Percentiles rank a stretch among this genome's conserved stretches.
Evolutionary conservation across 352 stramenopile genomes (phyloP).

Genomic region (Saprolegnia diclina): DNA sequence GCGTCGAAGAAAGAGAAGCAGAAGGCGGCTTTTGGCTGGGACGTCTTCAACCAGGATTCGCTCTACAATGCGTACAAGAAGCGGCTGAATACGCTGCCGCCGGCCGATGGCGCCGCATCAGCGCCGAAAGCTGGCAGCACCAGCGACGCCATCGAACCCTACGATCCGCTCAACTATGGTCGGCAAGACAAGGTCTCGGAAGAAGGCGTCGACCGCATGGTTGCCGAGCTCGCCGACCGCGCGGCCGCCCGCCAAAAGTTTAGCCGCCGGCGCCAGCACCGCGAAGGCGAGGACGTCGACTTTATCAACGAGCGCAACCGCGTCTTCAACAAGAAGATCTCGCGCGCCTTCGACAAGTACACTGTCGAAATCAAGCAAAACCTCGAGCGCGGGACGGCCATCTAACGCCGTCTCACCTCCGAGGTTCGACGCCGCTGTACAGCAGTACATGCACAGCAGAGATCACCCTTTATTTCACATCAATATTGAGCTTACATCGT

Average conservation of each 20-base stretch:
- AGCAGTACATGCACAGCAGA: too few species aligned
- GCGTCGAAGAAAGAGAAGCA: slow-evolving; percentile 67
- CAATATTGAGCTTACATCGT: background rate
- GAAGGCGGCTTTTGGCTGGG: slow-evolving; percentile 76
- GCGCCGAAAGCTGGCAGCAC: slow-evolving; percentile 13
- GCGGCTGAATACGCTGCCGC: slow-evolving; percentile 49
- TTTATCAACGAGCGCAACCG: slow-evolving; percentile 99
- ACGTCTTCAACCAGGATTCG: slow-evolving; percentile 81
- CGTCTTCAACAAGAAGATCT: slow-evolving; percentile 97
- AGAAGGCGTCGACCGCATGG: slow-evolving; percentile 67
- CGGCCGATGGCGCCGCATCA: slow-evolving; percentile 3
- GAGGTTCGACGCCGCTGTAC: too few species aligned
- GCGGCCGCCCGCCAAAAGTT: slow-evolving; percentile 74
- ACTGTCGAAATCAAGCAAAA: slow-evolving; percentile 98
- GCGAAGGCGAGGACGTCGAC: slow-evolving; percentile 90
- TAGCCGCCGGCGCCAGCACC: slow-evolving; percentile 61
- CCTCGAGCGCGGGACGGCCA: slow-evolving; percentile 94
- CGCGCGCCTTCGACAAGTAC: slow-evolving; percentile 95
- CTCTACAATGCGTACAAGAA: slow-evolving; percentile 85
- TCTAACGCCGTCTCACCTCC: slow-evolving; percentile 52
- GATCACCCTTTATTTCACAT: background rate
- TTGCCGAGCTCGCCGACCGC: slow-evolving; percentile 59
- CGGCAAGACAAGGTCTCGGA: slow-evolving; percentile 47
- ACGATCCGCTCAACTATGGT: slow-evolving; percentile 58
- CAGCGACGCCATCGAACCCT: slow-evolving; percentile 17